Conservation (phyloP, 768 basidiomycete species). For the Mycena indigotica region DNA sequence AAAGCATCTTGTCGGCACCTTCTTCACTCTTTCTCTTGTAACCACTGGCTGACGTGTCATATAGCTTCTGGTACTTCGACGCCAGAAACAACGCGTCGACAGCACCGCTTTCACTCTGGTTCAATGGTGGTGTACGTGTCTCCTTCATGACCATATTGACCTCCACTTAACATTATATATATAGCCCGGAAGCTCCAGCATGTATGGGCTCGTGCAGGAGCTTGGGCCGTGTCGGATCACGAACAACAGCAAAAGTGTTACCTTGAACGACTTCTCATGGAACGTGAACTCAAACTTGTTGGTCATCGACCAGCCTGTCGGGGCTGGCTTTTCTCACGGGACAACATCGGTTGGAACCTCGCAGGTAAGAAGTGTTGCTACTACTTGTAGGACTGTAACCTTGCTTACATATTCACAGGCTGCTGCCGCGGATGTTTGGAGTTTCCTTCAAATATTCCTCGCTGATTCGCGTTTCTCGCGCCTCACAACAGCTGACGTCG, state of each 20-base stretch:
- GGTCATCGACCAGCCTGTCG: slow-evolving; percentile 68
- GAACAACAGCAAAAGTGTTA: slow-evolving; percentile 52
- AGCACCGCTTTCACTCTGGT: slow-evolving; percentile 67
- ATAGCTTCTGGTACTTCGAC: slow-evolving; percentile 72
- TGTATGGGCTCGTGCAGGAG: slow-evolving; percentile 74
- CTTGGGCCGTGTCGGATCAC: slow-evolving; percentile 72
- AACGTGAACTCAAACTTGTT: slow-evolving; percentile 58
- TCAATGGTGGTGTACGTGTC: slow-evolving; percentile 59
- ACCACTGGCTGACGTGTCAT: neutral
- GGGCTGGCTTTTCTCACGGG: slow-evolving; percentile 65
- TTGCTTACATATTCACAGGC: too few species aligned
- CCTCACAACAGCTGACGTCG: slow-evolving; percentile 47
- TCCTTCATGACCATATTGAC: neutral
- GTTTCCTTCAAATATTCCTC: slow-evolving; percentile 65
- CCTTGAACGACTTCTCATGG: slow-evolving; percentile 59
- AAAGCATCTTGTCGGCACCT: slow-evolving; percentile 57
- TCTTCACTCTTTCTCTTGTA: neutral
- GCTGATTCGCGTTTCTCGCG: slow-evolving; percentile 54
- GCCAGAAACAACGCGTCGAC: slow-evolving; percentile 61
- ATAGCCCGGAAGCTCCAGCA: slow-evolving; percentile 57
- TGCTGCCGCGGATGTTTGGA: slow-evolving; percentile 63
- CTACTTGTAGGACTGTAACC: too few species aligned
- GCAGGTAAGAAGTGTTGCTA: too few species aligned
- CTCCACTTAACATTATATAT: neutral
- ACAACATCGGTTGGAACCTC: slow-evolving; percentile 51